Evolutionary conservation across 192 early-diverging fungal genomes (phyloP).

Genomic region (Backusella macrospora): DNA sequence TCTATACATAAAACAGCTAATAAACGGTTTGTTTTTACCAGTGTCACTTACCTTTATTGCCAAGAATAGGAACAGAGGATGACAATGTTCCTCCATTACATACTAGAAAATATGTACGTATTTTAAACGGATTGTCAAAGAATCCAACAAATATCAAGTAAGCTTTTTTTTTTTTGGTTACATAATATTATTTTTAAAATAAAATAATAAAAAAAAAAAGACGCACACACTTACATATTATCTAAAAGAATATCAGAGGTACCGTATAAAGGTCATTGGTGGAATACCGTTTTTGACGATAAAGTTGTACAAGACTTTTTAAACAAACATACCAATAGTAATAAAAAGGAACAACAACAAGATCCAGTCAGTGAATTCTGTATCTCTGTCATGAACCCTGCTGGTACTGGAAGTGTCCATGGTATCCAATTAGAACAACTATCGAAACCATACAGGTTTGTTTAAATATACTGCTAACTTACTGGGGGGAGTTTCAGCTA

Average conservation of each 20-base stretch:
- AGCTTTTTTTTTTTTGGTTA: too few species aligned
- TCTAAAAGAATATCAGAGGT: slow-evolving; percentile 62
- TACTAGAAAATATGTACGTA: slow-evolving; percentile 59
- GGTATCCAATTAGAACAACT: slow-evolving; percentile 72
- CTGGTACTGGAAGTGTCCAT: slow-evolving; percentile 62
- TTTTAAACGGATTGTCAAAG: slow-evolving; percentile 65
- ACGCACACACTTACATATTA: background rate
- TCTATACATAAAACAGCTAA: too few species aligned
- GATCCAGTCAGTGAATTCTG: slow-evolving; percentile 50
- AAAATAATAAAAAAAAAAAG: background rate
- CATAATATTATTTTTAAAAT: too few species aligned
- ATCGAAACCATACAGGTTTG: slow-evolving; percentile 64
- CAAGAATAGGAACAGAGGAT: slow-evolving; percentile 62
- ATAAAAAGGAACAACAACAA: slow-evolving; percentile 7
- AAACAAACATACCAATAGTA: background rate
- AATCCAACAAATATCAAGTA: slow-evolving; percentile 53
- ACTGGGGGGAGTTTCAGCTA: too few species aligned
- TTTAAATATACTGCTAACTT: background rate
- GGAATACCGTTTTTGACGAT: slow-evolving; percentile 58
- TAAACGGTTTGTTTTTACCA: slow-evolving; percentile 15
- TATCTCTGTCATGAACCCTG: slow-evolving; percentile 66
- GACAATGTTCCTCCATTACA: slow-evolving; percentile 79
- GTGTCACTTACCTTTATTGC: slow-evolving; percentile 68
- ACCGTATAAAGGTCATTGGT: slow-evolving; percentile 69
- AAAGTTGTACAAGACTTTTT: slow-evolving; percentile 36